phyloP scores from a whole-genome alignment of 345 rosid genomes.

The Boechera retrofracta region DNA sequence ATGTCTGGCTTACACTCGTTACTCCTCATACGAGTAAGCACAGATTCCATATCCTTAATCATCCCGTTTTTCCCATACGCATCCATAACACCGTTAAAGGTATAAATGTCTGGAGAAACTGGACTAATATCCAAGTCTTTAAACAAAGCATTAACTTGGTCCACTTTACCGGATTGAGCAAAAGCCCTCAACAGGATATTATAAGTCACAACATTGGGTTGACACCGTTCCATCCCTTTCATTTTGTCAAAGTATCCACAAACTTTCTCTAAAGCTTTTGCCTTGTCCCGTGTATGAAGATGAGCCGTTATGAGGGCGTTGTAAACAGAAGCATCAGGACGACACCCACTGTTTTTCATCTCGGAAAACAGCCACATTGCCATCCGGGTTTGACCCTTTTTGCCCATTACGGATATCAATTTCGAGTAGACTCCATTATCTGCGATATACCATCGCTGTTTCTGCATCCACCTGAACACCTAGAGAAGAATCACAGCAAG shows the following conservation, averaged over 20 bases:
- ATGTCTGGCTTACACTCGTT: slow-evolving; percentile 78
- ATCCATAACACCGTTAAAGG: slow-evolving; percentile 93
- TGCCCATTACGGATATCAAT: slow-evolving; percentile 83
- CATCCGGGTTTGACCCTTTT: slow-evolving; percentile 87
- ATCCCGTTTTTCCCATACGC: slow-evolving; percentile 92
- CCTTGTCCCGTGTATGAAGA: slow-evolving; percentile 80
- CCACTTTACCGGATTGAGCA: slow-evolving; percentile 79
- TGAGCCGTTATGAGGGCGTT: slow-evolving; percentile 89
- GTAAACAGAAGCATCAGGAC: slow-evolving; percentile 89
- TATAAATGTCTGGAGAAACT: slow-evolving; percentile 75
- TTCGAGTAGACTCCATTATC: slow-evolving; percentile 91
- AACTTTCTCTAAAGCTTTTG: slow-evolving; percentile 81
- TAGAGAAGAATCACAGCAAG: slow-evolving; percentile 37
- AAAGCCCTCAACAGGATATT: slow-evolving; percentile 88
- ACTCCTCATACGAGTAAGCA: slow-evolving; percentile 79
- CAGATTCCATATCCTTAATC: slow-evolving; percentile 88
- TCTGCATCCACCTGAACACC: slow-evolving; percentile 99
- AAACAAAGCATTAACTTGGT: slow-evolving; percentile 71
- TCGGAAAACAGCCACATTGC: slow-evolving; percentile 98
- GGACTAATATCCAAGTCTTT: slow-evolving; percentile 70
- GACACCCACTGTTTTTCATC: slow-evolving; percentile 96
- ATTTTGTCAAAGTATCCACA: slow-evolving; percentile 78
- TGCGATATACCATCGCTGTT: slow-evolving; percentile 84
- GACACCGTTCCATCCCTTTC: slow-evolving; percentile 79
- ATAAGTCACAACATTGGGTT: slow-evolving; percentile 87